phyloP scores from a whole-genome alignment of 1,284 basidiomycete species.

The Ustilago sp. region DNA sequence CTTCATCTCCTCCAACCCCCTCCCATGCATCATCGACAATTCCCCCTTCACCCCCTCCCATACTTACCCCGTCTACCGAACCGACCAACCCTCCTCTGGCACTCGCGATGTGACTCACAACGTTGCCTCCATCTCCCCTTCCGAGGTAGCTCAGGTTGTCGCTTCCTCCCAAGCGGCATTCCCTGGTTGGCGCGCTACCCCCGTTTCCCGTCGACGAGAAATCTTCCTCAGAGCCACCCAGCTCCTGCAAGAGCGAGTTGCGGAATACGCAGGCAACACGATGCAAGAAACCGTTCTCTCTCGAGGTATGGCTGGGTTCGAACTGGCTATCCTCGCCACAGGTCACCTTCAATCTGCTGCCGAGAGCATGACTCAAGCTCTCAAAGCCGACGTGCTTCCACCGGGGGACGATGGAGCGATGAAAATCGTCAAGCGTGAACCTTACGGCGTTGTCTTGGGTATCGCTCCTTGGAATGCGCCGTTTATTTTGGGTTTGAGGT shows the following conservation, averaged over 20 bases:
- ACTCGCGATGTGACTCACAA: conserved; percentile 40
- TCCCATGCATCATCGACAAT: conserved; percentile 66
- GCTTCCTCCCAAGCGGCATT: conserved; percentile 33
- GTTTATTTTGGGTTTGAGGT: conserved; percentile 70
- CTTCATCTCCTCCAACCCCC: conserved; percentile 23
- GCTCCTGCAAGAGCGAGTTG: conserved; percentile 38
- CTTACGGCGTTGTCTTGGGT: conserved; percentile 47
- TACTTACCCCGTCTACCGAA: conserved; percentile 59
- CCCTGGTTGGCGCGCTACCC: conserved; percentile 46
- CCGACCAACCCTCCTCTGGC: conserved; percentile 26
- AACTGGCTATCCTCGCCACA: conserved; percentile 42
- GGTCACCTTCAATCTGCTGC: conserved; percentile 32
- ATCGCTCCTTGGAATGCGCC: conserved; percentile 67
- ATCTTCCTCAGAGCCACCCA: conserved; percentile 48
- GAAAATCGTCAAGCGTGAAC: conserved; percentile 53
- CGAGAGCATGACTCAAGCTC: conserved; percentile 33
- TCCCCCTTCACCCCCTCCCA: conserved; percentile 41
- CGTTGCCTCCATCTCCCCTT: conserved; percentile 20
- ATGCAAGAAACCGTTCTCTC: conserved; percentile 48
- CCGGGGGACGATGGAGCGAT: conserved; percentile 32
- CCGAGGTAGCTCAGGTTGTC: conserved; percentile 26
- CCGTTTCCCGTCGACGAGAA: conserved; percentile 36
- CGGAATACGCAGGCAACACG: conserved; percentile 37
- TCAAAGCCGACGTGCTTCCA: conserved; percentile 45
- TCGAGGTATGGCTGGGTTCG: conserved; percentile 51